A percentile compares a stretch with the other conserved stretches of the same genome.
These are phyloP conservation scores for Septoria linicola DNA, from an alignment of 2,329 filamentous ascomycete species.

Conservation along the genomic window DNA sequence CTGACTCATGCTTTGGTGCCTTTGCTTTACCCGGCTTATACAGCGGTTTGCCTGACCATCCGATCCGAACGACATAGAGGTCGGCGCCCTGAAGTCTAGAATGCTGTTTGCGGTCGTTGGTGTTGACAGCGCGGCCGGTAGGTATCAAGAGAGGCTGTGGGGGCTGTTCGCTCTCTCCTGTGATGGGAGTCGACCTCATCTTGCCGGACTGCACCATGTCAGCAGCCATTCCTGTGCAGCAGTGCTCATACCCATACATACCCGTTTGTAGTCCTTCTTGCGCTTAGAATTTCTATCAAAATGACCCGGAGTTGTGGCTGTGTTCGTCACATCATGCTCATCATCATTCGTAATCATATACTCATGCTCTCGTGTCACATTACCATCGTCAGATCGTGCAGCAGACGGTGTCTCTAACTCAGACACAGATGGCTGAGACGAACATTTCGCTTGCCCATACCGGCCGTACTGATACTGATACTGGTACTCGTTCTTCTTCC, in stretches of 20 bases:
- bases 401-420: conserved; percentile 10
- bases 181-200: conserved; percentile 15
- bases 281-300: conserved; percentile 17
- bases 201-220: conserved; percentile 26
- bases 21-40: conserved; percentile 12
- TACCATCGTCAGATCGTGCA: conserved; percentile 3
- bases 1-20: neutral
- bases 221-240: neutral
- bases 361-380: conserved; percentile 28
- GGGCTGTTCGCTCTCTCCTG: neutral
- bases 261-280: conserved; percentile 30
- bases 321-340: conserved; percentile 14
- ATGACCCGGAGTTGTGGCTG: neutral
- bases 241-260: conserved; percentile 13
- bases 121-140: conserved; percentile 28
- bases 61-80: conserved; percentile 52
- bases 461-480: conserved; percentile 32
- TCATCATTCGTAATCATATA: conserved; percentile 21
- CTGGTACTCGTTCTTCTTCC: conserved; percentile 34
- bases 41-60: conserved; percentile 28
- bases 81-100: conserved; percentile 51
- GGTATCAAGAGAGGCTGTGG: conserved; percentile 35
- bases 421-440: conserved; percentile 30
- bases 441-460: conserved; percentile 35
- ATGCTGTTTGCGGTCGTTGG: conserved; percentile 47